phyloP scores from a whole-genome alignment of 495 filamentous ascomycete genomes.

The Pyronema domesticum region DNA sequence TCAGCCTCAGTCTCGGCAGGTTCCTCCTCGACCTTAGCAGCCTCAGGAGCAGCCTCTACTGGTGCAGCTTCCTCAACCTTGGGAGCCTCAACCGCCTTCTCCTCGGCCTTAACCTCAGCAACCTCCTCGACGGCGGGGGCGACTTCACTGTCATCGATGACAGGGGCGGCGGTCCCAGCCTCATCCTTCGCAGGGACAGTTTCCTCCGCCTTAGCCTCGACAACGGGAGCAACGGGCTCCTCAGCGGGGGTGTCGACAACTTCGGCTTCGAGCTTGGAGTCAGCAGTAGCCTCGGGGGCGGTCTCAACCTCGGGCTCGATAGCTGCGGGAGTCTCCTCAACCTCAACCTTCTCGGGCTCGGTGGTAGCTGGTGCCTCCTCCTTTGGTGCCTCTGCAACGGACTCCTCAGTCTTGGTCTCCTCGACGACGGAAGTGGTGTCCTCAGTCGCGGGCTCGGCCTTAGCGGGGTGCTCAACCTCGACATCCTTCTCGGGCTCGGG shows the following conservation, averaged over 20 bases:
- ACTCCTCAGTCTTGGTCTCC: background rate
- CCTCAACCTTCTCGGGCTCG: background rate
- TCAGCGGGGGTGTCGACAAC: background rate
- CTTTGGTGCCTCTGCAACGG: background rate
- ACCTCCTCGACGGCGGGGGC: background rate
- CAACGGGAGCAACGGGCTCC: background rate
- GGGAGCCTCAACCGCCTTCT: background rate
- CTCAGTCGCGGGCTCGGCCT: slow-evolving; percentile 4
- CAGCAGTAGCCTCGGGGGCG: background rate
- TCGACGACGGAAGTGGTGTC: slow-evolving; percentile 1
- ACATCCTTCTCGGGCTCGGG: background rate
- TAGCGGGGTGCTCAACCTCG: background rate
- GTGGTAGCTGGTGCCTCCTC: background rate
- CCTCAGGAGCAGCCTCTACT: slow-evolving; percentile 11
- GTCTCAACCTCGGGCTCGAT: background rate
- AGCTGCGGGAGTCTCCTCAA: background rate
- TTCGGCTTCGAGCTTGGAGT: background rate
- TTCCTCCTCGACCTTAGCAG: background rate
- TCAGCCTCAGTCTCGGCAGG: background rate
- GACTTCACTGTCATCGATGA: background rate
- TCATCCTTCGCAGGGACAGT: background rate
- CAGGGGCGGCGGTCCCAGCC: background rate
- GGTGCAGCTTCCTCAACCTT: background rate
- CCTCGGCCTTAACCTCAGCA: background rate
- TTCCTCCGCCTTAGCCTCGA: background rate